These are phyloP conservation scores for Alnus glutinosa DNA, from an alignment of 306 rosid genomes.

Conservation along the genomic window DNA sequence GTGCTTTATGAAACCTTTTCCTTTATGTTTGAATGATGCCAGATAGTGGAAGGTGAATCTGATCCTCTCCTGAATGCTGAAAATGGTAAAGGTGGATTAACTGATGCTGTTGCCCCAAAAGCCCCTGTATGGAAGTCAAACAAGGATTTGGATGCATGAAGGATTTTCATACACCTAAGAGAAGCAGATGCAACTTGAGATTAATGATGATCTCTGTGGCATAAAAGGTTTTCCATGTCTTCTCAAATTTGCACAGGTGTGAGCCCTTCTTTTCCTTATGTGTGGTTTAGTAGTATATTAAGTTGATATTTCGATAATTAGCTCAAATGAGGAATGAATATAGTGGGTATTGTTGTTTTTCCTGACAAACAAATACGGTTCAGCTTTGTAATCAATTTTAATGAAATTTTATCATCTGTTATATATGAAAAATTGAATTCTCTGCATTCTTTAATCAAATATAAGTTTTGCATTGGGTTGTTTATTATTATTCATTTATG, in stretches of 20 bases:
- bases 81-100: conserved; percentile 47
- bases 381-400: conserved; percentile 23
- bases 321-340: conserved; percentile 32
- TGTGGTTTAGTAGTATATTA: conserved; percentile 33
- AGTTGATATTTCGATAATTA: conserved; percentile 34
- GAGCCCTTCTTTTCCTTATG: conserved; percentile 23
- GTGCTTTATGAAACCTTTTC: conserved; percentile 10
- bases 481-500: background rate
- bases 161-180: conserved; percentile 15
- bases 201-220: conserved; percentile 41
- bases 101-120: conserved; percentile 40
- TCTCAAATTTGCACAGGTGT: conserved; percentile 27
- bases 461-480: background rate
- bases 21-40: conserved; percentile 31
- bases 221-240: conserved; percentile 34
- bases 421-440: conserved; percentile 21
- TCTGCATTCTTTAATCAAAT: conserved; percentile 24
- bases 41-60: conserved; percentile 69
- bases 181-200: conserved; percentile 31
- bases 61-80: conserved; percentile 64
- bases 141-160: conserved; percentile 63
- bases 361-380: conserved; percentile 32
- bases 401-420: conserved; percentile 33
- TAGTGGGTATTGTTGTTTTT: conserved; percentile 31
- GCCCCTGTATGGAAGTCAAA: conserved; percentile 61